Percentiles rank a stretch among this genome's conserved stretches.
Evolutionary conservation across 306 rosid species (phyloP).

Genomic region (Trifolium repens): DNA sequence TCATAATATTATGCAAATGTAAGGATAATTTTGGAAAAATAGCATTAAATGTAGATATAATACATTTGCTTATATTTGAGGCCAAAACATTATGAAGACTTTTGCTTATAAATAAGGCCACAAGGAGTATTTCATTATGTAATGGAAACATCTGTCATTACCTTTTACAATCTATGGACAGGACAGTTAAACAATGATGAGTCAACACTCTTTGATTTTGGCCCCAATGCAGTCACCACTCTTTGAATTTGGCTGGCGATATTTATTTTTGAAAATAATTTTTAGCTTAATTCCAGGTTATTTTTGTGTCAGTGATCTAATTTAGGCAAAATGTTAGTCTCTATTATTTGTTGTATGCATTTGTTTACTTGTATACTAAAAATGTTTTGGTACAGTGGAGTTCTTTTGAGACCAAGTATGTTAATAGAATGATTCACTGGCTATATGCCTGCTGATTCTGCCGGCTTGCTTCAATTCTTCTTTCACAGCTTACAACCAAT

Average conservation of each 20-base stretch:
- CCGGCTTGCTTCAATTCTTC: slow-evolving; percentile 42
- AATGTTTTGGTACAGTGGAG: slow-evolving; percentile 14
- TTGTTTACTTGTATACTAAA: slow-evolving; percentile 19
- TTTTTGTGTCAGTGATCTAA: slow-evolving; percentile 22
- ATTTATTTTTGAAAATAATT: slow-evolving; percentile 27
- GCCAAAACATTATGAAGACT: too few species aligned
- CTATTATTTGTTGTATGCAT: slow-evolving; percentile 38
- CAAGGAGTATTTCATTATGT: background rate
- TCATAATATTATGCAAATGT: too few species aligned
- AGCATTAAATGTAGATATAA: too few species aligned
- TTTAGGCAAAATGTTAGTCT: slow-evolving; percentile 18
- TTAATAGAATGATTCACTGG: slow-evolving; percentile 34
- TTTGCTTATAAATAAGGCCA: too few species aligned
- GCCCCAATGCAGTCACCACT: background rate
- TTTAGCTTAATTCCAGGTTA: slow-evolving; percentile 24
- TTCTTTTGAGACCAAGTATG: slow-evolving; percentile 25
- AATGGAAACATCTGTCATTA: slow-evolving; percentile 4
- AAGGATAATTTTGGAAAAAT: too few species aligned
- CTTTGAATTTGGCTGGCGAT: background rate
- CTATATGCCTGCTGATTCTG: slow-evolving; percentile 24
- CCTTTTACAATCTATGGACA: background rate
- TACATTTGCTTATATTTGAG: too few species aligned
- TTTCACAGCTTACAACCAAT: slow-evolving; percentile 31
- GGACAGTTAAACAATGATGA: background rate
- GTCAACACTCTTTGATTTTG: background rate